phyloP scores from a whole-genome alignment of 2,329 filamentous ascomycete genomes.

The Nakataea oryzae region DNA sequence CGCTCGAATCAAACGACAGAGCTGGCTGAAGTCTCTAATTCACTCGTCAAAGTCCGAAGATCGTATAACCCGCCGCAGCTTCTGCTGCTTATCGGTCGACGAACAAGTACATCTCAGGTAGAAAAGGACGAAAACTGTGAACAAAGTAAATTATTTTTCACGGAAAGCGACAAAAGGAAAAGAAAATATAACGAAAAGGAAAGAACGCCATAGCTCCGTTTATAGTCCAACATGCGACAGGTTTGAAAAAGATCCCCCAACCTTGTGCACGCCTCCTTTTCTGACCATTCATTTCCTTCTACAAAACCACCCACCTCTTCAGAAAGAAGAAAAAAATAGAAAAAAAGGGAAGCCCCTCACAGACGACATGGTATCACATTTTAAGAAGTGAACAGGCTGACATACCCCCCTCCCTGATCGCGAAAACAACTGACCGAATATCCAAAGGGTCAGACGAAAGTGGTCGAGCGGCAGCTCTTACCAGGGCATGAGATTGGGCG shows the following conservation, averaged over 20 bases:
- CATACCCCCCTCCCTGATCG: background rate
- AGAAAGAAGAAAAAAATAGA: no score
- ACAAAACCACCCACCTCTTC: background rate
- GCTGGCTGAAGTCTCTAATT: no score
- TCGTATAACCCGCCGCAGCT: no score
- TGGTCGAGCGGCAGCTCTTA: constrained; percentile 8
- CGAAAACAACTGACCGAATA: background rate
- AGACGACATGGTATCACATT: background rate
- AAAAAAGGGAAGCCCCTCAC: no score
- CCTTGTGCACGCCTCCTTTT: background rate
- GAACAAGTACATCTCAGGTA: no score
- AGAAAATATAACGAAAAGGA: background rate
- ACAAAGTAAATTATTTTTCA: no score
- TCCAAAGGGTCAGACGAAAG: background rate
- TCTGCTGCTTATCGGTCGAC: no score
- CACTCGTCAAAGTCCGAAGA: no score
- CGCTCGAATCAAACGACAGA: background rate
- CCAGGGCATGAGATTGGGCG: constrained; percentile 22
- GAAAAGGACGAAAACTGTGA: no score
- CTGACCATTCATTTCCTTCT: background rate
- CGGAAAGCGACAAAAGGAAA: background rate
- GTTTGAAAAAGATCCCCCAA: background rate
- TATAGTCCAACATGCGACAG: background rate
- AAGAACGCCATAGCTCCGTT: background rate
- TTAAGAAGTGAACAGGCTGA: background rate